These are phyloP conservation scores for Tilletiopsis washingtonensis DNA, from an alignment of 1,284 basidiomycete species.

Conservation along the genomic window DNA sequence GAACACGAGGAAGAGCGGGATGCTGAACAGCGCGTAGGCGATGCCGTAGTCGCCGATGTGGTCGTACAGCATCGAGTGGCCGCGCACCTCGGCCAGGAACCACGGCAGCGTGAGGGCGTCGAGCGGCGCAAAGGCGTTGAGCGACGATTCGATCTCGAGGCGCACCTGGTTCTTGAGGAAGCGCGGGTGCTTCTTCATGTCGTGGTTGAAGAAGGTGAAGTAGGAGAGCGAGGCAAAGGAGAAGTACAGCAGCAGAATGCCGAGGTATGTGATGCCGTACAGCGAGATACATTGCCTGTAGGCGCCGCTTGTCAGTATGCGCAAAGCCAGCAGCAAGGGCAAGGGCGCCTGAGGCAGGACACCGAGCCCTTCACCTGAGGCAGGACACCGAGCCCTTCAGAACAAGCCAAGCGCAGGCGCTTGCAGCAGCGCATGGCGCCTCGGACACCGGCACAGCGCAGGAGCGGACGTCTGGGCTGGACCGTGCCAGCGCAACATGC, in stretches of 20 bases:
- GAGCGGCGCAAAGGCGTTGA: conserved; percentile 65
- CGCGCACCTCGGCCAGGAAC: conserved; percentile 87
- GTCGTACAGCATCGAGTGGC: conserved; percentile 72
- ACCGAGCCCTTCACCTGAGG: too few relatives aligned
- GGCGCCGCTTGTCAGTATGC: too few relatives aligned
- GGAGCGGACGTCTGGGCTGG: too few relatives aligned
- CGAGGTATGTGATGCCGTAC: conserved; percentile 64
- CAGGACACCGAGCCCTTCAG: too few relatives aligned
- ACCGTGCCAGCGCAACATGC: too few relatives aligned
- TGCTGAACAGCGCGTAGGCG: conserved; percentile 38
- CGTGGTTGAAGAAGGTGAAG: conserved; percentile 81
- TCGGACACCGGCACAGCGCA: too few relatives aligned
- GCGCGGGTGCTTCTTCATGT: conserved; percentile 89
- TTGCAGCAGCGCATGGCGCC: too few relatives aligned
- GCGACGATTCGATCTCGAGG: conserved; percentile 69
- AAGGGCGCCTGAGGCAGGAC: too few relatives aligned
- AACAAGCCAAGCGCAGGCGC: too few relatives aligned
- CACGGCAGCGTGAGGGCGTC: conserved; percentile 75
- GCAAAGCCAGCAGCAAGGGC: too few relatives aligned
- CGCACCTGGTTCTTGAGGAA: conserved; percentile 76
- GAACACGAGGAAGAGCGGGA: conserved; percentile 65
- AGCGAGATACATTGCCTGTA: conserved; percentile 56
- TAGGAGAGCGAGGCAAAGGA: conserved; percentile 70
- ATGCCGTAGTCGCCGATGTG: conserved; percentile 54
- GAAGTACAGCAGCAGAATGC: conserved; percentile 62